Base-by-base conservation (phyloP, 768 basidiomycete species). In the Russula sp. region DNA sequence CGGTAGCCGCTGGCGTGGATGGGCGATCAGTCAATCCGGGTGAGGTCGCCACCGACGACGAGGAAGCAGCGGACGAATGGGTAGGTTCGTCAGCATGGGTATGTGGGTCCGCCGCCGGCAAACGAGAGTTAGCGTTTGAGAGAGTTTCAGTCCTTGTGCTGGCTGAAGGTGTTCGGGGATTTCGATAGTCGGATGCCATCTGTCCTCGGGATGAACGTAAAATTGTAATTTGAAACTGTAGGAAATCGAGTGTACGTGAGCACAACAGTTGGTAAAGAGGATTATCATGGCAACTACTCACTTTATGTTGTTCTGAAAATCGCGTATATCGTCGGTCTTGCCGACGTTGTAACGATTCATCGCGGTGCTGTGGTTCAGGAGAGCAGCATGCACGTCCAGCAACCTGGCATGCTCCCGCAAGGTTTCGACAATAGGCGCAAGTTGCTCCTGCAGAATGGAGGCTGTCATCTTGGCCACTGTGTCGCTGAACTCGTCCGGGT, bases 341-440 rank as follows among this genome's bases (percentile, higher is more conserved):
- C 64, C 64, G 40, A 65, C 54, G 14, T 65, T 65, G 55, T 65
- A 65, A 11, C 59, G 53, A 54, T 50, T 57, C 59, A 65, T 65
- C 8, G n/a, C 7, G 3, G 59, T 65, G 2, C 55, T 56, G 9
- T 65, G 64, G 16, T 65, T 65, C 3, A 65, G 32, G 2, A 65
- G 64, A 16, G 64, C 64, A 11, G 64, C 32, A 13, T 61, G 64
- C 28, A 42, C 8, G 22, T 61, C 64, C 20, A 65, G 24, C 22
- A 65, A 20, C n/a, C 44, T 55, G 7, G 64, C 53, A n/a, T 65
- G 64, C 54, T 61, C 59, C 26, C 30, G 59, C 53, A 65, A 30
- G 6, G 64, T 61, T 22, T 36, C 30, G 8, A 65, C 28, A 18
- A 65, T 65, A 2, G 64, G 64, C 5, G 54, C 59, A 8, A 65